Evolutionary conservation across 2,329 filamentous ascomycete species (phyloP), one percentile per base, ranked within the genome.

Genomic region (Akanthomyces lecanii): DNA sequence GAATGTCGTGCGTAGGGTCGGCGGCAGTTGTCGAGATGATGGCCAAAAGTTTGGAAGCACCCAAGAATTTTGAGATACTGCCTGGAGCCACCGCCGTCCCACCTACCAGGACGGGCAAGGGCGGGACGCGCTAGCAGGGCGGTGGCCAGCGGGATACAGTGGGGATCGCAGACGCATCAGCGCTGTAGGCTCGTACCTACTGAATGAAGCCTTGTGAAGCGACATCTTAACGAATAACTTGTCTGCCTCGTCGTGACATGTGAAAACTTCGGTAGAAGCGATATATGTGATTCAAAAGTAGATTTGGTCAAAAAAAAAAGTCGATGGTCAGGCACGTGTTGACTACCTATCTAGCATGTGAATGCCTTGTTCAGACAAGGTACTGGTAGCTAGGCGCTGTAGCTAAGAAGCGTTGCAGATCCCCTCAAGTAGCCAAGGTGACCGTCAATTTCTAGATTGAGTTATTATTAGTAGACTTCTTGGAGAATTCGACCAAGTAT

Each of bases 41-140:
- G 45, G 51, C 61, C 33, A 60, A 50, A 63, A 65, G 47, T 53
- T 52, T 48, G 36, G 40, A 25, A 42, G 65, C 67, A 68, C 65
- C 66, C 70, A 67, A 55, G 70, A 72, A 72, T 73, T 76, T 75
- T 71, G 68, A 67, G 63, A 68, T 77, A 73, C 71, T 77, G 75
- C 75, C 74, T 50, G 8, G 16, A 2, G 42, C 64, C 68, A 74
- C 74, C 72, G 70, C 71, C 66, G 42, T 63, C 69, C 69, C 68
- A 67, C 68, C 66, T 69, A 65, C 71, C 68, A 23, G n/a, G 67
- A 66, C 51, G 11, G 68, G 66, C 16, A 44, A 50, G 10, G 18
- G 38, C 16, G 12, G 7, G 5, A 14, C 14, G 44, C 28, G 48
- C 54, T 63, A 36, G 59, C 40, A 18, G 38, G 42, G 51, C 33